A percentile compares a stretch with the other conserved stretches of the same genome.
These are phyloP conservation scores for Penicillium robsamsonii DNA, from an alignment of 495 filamentous ascomycete species.

Conservation along the genomic window DNA sequence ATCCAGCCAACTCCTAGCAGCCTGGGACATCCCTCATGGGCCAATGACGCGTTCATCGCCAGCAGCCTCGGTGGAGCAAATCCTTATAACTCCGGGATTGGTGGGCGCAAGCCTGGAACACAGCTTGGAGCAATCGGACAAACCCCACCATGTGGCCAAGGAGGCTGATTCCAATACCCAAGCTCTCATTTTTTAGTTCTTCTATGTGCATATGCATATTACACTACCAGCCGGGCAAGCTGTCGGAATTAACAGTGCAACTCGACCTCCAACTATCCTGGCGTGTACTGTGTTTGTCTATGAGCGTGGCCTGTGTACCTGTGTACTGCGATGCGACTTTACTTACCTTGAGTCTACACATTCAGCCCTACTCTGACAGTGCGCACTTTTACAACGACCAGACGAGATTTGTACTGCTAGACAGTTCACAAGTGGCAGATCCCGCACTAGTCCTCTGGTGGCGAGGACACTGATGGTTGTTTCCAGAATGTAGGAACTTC, in stretches of 20 bases:
- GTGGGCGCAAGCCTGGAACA: slow-evolving; percentile 31
- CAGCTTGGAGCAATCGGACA: slow-evolving; percentile 47
- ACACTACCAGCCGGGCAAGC: not conserved
- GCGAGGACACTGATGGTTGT: not conserved
- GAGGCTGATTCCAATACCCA: slow-evolving; percentile 36
- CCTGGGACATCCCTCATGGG: slow-evolving; percentile 35
- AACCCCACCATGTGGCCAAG: slow-evolving; percentile 49
- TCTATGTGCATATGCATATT: slow-evolving; percentile 15
- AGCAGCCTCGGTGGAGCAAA: slow-evolving; percentile 31
- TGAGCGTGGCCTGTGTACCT: not conserved
- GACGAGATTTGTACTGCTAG: slow-evolving; percentile 6
- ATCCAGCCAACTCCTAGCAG: slow-evolving; percentile 35
- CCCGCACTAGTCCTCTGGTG: slow-evolving; percentile 1
- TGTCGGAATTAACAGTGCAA: slow-evolving; percentile 1
- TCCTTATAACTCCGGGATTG: slow-evolving; percentile 27
- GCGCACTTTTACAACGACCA: slow-evolving; percentile 6
- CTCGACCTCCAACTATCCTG: slow-evolving; percentile 1
- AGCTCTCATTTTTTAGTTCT: slow-evolving; percentile 5
- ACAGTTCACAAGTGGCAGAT: slow-evolving; percentile 2
- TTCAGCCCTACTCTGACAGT: not conserved
- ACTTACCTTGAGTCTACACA: not conserved
- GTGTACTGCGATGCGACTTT: slow-evolving; percentile 1
- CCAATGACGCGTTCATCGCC: slow-evolving; percentile 46
- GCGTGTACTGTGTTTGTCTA: slow-evolving; percentile 1
- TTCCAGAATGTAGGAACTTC: not conserved